These are phyloP conservation scores for Colletotrichum siamense DNA, from an alignment of 2,329 filamentous ascomycete species.

Conservation along the genomic window DNA sequence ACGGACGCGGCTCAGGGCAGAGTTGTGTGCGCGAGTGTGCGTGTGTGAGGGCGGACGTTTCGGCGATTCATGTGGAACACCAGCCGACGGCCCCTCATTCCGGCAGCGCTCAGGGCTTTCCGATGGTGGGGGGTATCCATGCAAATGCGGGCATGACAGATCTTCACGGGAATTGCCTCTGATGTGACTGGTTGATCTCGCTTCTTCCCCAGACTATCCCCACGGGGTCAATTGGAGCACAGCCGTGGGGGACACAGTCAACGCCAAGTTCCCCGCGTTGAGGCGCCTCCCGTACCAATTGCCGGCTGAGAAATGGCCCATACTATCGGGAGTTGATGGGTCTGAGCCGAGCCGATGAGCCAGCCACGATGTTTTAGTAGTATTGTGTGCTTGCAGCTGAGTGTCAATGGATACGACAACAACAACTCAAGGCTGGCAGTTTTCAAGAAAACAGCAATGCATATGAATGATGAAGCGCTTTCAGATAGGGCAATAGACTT, in stretches of 20 bases:
- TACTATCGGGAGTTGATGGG: not conserved
- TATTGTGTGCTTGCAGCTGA: not conserved
- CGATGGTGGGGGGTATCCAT: not conserved
- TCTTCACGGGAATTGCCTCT: not conserved
- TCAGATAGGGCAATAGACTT: not conserved
- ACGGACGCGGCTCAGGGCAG: not conserved
- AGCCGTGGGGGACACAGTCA: not conserved
- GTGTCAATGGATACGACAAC: not conserved
- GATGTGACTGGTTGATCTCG: not conserved
- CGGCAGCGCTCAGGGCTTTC: not conserved
- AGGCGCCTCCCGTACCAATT: not conserved
- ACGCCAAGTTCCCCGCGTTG: not conserved
- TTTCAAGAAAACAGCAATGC: not conserved
- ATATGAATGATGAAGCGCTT: not conserved
- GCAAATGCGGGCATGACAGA: not conserved
- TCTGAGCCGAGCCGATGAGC: slow-evolving; percentile 11
- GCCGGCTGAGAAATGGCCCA: not conserved
- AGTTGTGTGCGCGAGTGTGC: not conserved
- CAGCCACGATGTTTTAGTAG: not conserved
- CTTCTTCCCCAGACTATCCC: not conserved
- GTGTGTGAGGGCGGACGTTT: not conserved
- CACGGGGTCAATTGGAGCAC: not conserved
- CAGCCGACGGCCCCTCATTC: slow-evolving; percentile 2
- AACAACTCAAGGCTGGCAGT: not conserved
- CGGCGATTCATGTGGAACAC: not conserved